phyloP scores from a whole-genome alignment of 2,329 filamentous ascomycete species.

The Epichloe aotearoae region DNA sequence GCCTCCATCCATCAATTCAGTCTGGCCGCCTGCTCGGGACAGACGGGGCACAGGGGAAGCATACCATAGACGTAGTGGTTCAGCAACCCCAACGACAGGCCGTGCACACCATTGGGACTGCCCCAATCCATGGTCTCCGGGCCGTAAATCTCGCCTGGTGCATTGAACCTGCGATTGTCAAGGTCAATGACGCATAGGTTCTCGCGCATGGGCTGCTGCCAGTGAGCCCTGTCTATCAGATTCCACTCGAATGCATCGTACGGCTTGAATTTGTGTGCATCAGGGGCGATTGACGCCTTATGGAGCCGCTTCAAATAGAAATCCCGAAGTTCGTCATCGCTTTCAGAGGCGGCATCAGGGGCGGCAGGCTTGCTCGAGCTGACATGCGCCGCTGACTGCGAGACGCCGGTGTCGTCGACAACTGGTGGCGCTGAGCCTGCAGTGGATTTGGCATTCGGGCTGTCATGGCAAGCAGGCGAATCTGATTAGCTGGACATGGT shows the following conservation, averaged over 20 bases:
- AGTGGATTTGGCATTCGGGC: background rate
- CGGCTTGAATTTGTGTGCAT: conserved; percentile 14
- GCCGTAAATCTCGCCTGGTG: conserved; percentile 23
- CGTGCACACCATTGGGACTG: conserved; percentile 18
- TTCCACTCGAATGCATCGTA: conserved; percentile 21
- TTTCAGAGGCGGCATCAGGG: background rate
- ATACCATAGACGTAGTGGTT: conserved; percentile 32
- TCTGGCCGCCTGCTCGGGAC: background rate
- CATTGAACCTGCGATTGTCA: conserved; percentile 27
- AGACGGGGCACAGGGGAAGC: background rate
- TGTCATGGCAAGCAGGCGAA: background rate
- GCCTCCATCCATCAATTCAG: background rate
- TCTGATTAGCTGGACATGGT: background rate
- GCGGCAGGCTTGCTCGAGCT: background rate
- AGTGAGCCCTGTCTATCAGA: conserved; percentile 16
- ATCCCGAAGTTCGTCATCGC: conserved; percentile 13
- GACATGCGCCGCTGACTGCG: background rate
- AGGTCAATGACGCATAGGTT: conserved; percentile 32
- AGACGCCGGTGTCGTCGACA: background rate
- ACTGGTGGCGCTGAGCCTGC: background rate
- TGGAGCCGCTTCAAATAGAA: conserved; percentile 21
- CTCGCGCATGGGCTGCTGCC: conserved; percentile 21
- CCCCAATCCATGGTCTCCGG: conserved; percentile 23
- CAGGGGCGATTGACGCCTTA: conserved; percentile 16
- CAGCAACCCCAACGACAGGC: conserved; percentile 26